Evolutionary conservation across 2,329 filamentous ascomycete genomes (phyloP).

Genomic region (Neophaeococcomyces aloes): DNA sequence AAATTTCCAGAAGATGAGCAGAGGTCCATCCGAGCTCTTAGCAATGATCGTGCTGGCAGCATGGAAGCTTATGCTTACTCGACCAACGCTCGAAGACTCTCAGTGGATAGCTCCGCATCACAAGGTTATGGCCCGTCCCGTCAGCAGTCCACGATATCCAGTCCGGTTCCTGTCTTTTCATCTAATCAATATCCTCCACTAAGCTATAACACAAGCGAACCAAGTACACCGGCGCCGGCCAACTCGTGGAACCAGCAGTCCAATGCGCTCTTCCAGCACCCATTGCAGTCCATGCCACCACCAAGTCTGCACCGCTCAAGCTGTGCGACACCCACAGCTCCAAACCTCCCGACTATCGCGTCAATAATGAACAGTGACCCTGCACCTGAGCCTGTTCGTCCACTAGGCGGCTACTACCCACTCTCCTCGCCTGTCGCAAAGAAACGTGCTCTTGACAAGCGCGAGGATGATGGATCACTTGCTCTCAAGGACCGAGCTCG

Average conservation of each 20-base stretch:
- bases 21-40: constrained; percentile 16
- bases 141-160: not conserved
- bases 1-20: constrained; percentile 12
- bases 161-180: not conserved
- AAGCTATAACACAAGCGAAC: not conserved
- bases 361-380: constrained; percentile 3
- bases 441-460: not conserved
- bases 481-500: constrained; percentile 7
- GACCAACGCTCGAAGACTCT: constrained; percentile 10
- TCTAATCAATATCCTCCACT: not conserved
- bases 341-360: constrained; percentile 1
- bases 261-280: not conserved
- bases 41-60: constrained; percentile 13
- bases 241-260: not conserved
- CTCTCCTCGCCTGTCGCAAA: not conserved
- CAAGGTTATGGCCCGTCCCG: constrained; percentile 1
- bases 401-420: not conserved
- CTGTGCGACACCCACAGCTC: not conserved
- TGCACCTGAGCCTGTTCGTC: not conserved
- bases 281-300: not conserved
- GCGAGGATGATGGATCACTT: not conserved
- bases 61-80: constrained; percentile 10
- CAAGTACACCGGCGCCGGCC: not conserved
- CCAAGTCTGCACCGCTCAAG: not conserved
- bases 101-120: constrained; percentile 13